Conservation (phyloP, 306 rosid genomes). For the Vachellia pachyceras region DNA sequence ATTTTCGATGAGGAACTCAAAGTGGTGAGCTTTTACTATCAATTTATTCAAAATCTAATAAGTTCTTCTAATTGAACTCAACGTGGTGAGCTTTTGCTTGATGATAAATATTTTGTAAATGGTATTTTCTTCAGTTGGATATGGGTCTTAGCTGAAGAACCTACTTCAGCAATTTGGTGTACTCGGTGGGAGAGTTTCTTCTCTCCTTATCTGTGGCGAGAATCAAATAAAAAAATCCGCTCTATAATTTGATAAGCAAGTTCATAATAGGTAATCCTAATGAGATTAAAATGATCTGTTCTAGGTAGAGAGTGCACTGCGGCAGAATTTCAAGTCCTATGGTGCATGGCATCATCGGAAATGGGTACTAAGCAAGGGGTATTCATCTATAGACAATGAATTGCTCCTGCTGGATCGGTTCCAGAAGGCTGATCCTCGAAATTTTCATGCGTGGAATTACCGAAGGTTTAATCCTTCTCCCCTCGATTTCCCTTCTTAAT, state of each 20-base stretch:
- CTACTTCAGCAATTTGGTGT: not conserved
- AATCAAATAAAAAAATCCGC: not conserved
- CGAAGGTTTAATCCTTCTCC: conserved; percentile 59
- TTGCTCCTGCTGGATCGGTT: conserved; percentile 67
- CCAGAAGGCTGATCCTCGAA: conserved; percentile 78
- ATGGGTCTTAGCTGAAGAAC: not conserved
- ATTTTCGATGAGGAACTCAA: conserved; percentile 66
- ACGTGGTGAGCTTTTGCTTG: not conserved
- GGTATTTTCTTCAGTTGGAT: no score
- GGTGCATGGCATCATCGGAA: conserved; percentile 95
- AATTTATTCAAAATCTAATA: not conserved
- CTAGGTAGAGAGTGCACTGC: conserved; percentile 76
- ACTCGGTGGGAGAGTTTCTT: not conserved
- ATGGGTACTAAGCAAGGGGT: conserved; percentile 84
- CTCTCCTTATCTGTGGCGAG: not conserved
- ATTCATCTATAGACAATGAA: conserved; percentile 74
- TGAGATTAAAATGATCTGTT: conserved; percentile 13
- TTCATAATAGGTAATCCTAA: no score
- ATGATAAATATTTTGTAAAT: not conserved
- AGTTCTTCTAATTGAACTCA: not conserved
- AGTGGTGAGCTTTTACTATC: conserved; percentile 52
- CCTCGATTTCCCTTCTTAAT: not conserved
- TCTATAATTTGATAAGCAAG: not conserved
- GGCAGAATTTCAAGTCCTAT: conserved; percentile 82
- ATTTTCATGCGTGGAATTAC: conserved; percentile 93